A percentile compares a stretch with the other conserved stretches of the same genome.
Conservation (phyloP, 331 rosid species). For the Stylosanthes scabra region DNA sequence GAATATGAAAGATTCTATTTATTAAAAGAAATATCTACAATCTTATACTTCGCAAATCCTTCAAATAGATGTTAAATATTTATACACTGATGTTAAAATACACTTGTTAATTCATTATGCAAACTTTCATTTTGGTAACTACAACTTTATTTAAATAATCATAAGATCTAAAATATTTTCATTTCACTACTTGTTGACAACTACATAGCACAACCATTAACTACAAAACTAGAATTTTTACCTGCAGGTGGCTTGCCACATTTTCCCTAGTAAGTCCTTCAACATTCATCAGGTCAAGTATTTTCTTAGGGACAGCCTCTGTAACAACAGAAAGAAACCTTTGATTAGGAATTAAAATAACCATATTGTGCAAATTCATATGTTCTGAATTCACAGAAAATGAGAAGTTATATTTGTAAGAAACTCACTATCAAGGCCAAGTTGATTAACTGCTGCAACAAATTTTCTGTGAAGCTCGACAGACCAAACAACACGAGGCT, state of each 20-base stretch:
- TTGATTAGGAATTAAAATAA: conserved; percentile 18
- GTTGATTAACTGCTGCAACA: conserved; percentile 76
- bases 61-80: background rate
- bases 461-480: conserved; percentile 83
- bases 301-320: conserved; percentile 97
- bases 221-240: conserved; percentile 33
- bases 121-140: conserved; percentile 12
- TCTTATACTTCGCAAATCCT: background rate
- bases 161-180: conserved; percentile 6
- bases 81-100: background rate
- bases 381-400: conserved; percentile 19
- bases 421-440: conserved; percentile 82
- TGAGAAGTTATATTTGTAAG: background rate
- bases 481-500: conserved; percentile 84
- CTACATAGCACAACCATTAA: conserved; percentile 4
- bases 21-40: conserved; percentile 28
- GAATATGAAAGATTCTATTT: background rate
- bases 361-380: background rate
- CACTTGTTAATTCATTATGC: background rate
- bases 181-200: conserved; percentile 1
- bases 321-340: conserved; percentile 40
- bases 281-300: conserved; percentile 90
- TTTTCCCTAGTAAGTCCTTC: conserved; percentile 92
- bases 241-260: conserved; percentile 98
- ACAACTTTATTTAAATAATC: background rate